A percentile compares a stretch with the other conserved stretches of the same genome.
Evolutionary conservation across 2,329 filamentous ascomycete species (phyloP).

Genomic region (Claviceps monticola): DNA sequence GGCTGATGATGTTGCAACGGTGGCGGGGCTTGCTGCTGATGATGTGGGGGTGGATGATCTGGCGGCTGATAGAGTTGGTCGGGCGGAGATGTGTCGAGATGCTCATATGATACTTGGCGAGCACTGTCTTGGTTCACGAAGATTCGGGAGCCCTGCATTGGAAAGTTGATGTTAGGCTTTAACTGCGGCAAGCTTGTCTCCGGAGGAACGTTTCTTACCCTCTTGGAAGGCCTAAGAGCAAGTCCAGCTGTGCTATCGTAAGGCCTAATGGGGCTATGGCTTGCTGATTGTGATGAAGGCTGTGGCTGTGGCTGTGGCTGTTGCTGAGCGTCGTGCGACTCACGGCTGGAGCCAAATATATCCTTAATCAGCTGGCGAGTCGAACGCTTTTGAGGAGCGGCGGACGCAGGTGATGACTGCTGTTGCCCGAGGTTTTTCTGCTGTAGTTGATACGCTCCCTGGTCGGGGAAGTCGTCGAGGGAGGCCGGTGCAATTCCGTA

Average conservation of each 20-base stretch:
- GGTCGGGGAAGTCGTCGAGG: conserved; percentile 12
- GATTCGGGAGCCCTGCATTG: conserved; percentile 26
- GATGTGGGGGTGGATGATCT: conserved; percentile 10
- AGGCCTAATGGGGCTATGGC: conserved; percentile 17
- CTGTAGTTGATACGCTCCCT: conserved; percentile 14
- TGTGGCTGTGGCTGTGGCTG: neutral
- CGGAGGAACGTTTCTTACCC: conserved; percentile 35
- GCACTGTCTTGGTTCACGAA: conserved; percentile 24
- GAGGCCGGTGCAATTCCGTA: conserved; percentile 16
- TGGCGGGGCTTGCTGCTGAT: conserved; percentile 16
- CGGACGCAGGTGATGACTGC: conserved; percentile 10
- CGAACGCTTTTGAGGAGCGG: conserved; percentile 31
- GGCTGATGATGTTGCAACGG: conserved; percentile 18
- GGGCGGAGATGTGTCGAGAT: conserved; percentile 29
- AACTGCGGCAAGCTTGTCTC: conserved; percentile 25
- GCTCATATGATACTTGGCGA: conserved; percentile 32
- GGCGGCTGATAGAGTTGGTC: conserved; percentile 29
- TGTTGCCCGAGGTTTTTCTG: conserved; percentile 19
- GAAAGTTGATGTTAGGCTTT: conserved; percentile 23
- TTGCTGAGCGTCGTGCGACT: conserved; percentile 10
- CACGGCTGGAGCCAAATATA: conserved; percentile 30
- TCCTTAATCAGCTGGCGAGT: conserved; percentile 41
- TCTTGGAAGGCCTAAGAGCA: conserved; percentile 42
- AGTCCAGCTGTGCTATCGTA: conserved; percentile 38
- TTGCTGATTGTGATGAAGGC: conserved; percentile 1